Evolutionary conservation across 2,329 filamentous ascomycete species (phyloP), one percentile per base, ranked within the genome.

Genomic region (Lachnellula willkommii): DNA sequence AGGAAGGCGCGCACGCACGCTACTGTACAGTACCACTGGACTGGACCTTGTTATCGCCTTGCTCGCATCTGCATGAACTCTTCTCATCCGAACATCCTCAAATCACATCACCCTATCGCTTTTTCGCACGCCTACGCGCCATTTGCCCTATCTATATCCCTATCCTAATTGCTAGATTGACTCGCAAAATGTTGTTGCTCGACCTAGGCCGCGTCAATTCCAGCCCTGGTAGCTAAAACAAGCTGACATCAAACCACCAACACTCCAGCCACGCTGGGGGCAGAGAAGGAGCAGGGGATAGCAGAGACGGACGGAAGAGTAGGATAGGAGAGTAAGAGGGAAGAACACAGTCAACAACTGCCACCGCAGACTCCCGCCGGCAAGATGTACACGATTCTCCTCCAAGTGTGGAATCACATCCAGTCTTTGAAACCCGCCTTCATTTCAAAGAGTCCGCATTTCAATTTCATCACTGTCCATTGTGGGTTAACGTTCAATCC

Each of bases 401-500:
- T 55, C 3, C 58, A 63, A 14, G 40, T 65, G 15, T 72, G 73
- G 73, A 69, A 67, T 39, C 74, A 79, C 64, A 55, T 82, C 58
- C 74, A 73, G 69, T 70, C 74, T 56, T 65, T 81, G 60, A 81
- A 79, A 66, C 82, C 81, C 3, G 75, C 79, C 15, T 83, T 85
- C 60, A 64, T 83, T 28, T 78, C 79, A 52, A 82, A 78, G 66
- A 78, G 80, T 64, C 86, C 84, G 15, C 82, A 85, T 63, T 87
- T 92, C 72, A 91, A 89, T 74, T 95, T 93, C 70, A 91, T 94
- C 58, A 85, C 85, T 1, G 77, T 84, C 15, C 90, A 95, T 68
- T 95, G 87, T 89, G 74, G 72, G 83, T 76, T 24, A 12, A 14
- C n/a, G 22, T 43, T 28, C 50, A 35, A 37, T 52, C 47, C 39